A percentile compares a stretch with the other conserved stretches of the same genome.
Evolutionary conservation across 2,329 filamentous ascomycete genomes (phyloP).

Genomic region (Bertia moriformis): DNA sequence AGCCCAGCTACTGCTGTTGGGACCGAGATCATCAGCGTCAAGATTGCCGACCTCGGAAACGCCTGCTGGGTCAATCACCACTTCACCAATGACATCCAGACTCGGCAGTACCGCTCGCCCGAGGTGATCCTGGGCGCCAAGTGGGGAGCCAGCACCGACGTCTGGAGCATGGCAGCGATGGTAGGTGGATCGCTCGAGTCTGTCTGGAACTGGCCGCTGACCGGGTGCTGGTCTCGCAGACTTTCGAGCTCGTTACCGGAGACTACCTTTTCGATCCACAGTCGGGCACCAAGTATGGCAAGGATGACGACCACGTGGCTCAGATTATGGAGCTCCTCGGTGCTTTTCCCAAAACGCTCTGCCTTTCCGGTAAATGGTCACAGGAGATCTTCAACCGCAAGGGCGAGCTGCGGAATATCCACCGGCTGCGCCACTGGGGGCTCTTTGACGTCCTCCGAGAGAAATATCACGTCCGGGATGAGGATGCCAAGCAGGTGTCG

Average conservation of each 20-base stretch:
- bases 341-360: conserved; percentile 81
- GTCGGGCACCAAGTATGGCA: conserved; percentile 96
- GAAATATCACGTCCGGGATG: conserved; percentile 86
- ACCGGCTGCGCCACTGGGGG: conserved; percentile 89
- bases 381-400: conserved; percentile 98
- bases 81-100: conserved; percentile 99
- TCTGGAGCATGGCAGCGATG: conserved; percentile 99
- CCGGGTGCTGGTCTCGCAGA: conserved; percentile 35
- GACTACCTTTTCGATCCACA: conserved; percentile 98
- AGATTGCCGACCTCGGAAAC: conserved; percentile 95
- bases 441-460: conserved; percentile 82
- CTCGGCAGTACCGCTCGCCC: conserved; percentile 87
- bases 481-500: conserved; percentile 56
- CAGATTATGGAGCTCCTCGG: conserved; percentile 96
- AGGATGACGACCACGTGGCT: conserved; percentile 97
- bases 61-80: conserved; percentile 98
- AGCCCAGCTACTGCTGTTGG: conserved; percentile 24
- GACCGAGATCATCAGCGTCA: conserved; percentile 81
- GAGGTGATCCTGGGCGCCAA: conserved; percentile 94
- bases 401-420: conserved; percentile 93
- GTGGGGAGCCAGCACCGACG: conserved; percentile 96
- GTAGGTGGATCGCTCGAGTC: conserved; percentile 33
- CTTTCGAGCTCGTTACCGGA: conserved; percentile 93
- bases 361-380: conserved; percentile 86
- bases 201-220: conserved; percentile 2